Evolutionary conservation across 441 rosid species (phyloP).

Genomic region (Gossypium trilobum): DNA sequence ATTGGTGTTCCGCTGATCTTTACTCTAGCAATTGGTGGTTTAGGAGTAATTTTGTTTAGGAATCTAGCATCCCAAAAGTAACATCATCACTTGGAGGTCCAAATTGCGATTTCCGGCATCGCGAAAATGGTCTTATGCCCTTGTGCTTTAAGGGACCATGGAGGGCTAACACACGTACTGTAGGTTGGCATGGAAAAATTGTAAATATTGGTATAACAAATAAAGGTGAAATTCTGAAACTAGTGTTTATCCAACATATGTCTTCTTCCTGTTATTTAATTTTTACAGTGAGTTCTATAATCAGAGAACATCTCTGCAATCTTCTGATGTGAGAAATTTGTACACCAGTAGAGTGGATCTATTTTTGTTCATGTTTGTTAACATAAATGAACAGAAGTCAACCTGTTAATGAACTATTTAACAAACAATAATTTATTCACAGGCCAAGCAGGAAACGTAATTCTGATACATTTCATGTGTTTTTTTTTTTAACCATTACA

Average conservation of each 20-base stretch:
- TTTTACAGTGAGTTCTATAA: not conserved
- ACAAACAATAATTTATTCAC: not conserved
- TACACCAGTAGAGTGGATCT: not conserved
- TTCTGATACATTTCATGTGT: not conserved
- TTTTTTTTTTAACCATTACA: not conserved
- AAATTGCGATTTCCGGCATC: not conserved
- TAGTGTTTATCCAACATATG: not conserved
- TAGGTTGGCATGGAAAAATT: not conserved
- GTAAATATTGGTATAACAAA: not conserved
- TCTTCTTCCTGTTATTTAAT: not conserved
- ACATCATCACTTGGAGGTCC: not conserved
- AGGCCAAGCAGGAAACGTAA: not conserved
- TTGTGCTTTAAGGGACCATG: not conserved
- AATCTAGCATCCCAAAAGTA: conserved; percentile 35
- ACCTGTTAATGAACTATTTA: not conserved
- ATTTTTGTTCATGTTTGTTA: not conserved
- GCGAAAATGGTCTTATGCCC: not conserved
- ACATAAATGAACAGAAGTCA: not conserved
- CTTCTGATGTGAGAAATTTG: not conserved
- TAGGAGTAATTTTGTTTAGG: conserved; percentile 48
- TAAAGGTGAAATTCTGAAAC: not conserved
- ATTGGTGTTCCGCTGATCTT: conserved; percentile 40
- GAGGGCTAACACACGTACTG: not conserved
- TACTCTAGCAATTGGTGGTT: conserved; percentile 54
- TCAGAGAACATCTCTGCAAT: not conserved